Percentiles rank a stretch among this genome's conserved stretches.
Conservation (phyloP, 2,329 filamentous ascomycete genomes). For the Ophiostoma piceae region DNA sequence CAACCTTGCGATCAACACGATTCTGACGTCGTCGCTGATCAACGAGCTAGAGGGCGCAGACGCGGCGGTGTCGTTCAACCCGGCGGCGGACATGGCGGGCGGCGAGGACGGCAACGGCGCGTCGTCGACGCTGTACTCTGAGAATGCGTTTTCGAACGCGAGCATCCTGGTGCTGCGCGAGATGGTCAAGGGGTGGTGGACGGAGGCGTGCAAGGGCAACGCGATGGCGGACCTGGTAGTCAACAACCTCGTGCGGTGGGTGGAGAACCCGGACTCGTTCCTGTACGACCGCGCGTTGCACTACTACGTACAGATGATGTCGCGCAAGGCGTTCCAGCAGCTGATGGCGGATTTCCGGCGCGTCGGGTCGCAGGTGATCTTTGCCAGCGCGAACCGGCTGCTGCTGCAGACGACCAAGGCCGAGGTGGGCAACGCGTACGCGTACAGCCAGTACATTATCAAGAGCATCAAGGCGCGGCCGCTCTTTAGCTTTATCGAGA, state of each 20-base stretch:
- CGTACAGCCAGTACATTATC: slow-evolving; percentile 95
- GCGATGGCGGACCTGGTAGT: slow-evolving; percentile 97
- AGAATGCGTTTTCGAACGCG: slow-evolving; percentile 88
- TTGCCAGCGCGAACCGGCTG: slow-evolving; percentile 81
- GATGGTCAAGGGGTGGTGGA: slow-evolving; percentile 99
- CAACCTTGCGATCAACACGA: slow-evolving; percentile 95
- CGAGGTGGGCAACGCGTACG: slow-evolving; percentile 92
- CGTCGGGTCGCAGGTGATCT: slow-evolving; percentile 93
- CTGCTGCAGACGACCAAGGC: slow-evolving; percentile 93
- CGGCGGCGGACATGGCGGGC: slow-evolving; percentile 50
- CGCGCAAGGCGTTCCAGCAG: slow-evolving; percentile 91
- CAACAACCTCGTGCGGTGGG: slow-evolving; percentile 94
- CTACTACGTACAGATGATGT: slow-evolving; percentile 99
- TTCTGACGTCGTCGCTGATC: slow-evolving; percentile 91
- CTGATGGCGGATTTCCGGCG: slow-evolving; percentile 94
- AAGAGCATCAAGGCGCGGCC: slow-evolving; percentile 96
- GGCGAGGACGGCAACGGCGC: slow-evolving; percentile 55
- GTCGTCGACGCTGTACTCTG: slow-evolving; percentile 69
- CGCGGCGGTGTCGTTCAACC: slow-evolving; percentile 81
- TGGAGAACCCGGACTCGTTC: slow-evolving; percentile 86
- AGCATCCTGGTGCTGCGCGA: slow-evolving; percentile 86
- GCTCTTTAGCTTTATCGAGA: slow-evolving; percentile 92
- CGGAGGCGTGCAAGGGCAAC: slow-evolving; percentile 82
- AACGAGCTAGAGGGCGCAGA: slow-evolving; percentile 90
- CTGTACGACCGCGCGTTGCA: slow-evolving; percentile 92